Percentiles rank a stretch among this genome's conserved stretches.
phyloP scores from a whole-genome alignment of 2,329 filamentous ascomycete species.

The Colletotrichum sp. region DNA sequence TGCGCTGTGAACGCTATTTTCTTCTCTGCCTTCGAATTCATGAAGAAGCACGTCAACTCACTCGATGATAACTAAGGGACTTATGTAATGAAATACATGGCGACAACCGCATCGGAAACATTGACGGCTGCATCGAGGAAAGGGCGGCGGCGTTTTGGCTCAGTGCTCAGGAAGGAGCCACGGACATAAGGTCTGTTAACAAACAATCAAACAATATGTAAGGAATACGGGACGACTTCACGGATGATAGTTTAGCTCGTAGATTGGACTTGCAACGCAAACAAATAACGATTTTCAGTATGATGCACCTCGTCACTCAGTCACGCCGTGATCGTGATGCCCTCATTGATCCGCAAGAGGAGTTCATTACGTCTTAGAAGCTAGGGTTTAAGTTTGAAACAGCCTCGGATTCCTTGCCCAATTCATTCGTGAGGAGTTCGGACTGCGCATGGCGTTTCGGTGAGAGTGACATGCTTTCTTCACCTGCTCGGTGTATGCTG shows the following conservation, averaged over 20 bases:
- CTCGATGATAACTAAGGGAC: conserved; percentile 48
- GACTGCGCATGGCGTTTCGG: neutral
- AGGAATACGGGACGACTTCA: neutral
- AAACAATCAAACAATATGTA: neutral
- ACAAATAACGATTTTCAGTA: neutral
- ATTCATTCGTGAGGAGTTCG: neutral
- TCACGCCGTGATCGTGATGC: neutral
- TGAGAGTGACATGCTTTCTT: neutral
- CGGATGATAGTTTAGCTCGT: neutral
- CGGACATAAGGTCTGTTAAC: neutral
- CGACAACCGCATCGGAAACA: neutral
- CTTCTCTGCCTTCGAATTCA: conserved; percentile 86
- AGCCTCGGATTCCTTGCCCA: neutral
- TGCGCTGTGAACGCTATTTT: conserved; percentile 88
- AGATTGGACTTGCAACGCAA: neutral
- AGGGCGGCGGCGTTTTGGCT: conserved; percentile 1
- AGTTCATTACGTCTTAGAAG: neutral
- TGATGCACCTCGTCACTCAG: neutral
- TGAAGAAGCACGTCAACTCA: conserved; percentile 71
- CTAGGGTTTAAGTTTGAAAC: conserved; percentile 11
- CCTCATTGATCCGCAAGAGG: neutral
- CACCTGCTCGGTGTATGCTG: neutral
- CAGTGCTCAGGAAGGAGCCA: neutral
- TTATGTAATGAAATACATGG: neutral
- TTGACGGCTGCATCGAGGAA: neutral